Conservation (phyloP, 2,329 filamentous ascomycete species). For the Talaromyces sp. region DNA sequence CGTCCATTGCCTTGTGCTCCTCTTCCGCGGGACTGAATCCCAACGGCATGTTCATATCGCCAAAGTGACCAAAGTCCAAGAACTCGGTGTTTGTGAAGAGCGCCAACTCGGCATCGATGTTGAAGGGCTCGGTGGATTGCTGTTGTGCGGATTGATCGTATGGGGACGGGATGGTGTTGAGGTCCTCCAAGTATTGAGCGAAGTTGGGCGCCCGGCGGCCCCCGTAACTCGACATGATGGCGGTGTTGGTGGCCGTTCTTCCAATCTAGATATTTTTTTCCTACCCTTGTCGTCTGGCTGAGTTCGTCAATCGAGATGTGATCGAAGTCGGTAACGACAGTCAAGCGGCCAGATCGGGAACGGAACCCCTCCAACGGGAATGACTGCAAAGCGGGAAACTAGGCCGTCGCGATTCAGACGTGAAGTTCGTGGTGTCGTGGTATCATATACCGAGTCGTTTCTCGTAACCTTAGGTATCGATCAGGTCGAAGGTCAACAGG, state of each 20-base stretch:
- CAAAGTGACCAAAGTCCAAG: slow-evolving; percentile 67
- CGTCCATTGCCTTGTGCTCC: slow-evolving; percentile 24
- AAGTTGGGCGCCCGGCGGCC: slow-evolving; percentile 81
- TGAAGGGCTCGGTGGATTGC: slow-evolving; percentile 59
- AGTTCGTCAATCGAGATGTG: neutral
- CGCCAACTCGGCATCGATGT: slow-evolving; percentile 69
- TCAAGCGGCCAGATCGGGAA: neutral
- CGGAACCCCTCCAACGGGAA: slow-evolving; percentile 7
- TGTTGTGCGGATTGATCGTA: slow-evolving; percentile 60
- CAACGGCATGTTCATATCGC: slow-evolving; percentile 34
- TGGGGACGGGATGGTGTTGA: slow-evolving; percentile 69
- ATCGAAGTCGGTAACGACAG: neutral
- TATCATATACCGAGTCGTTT: neutral
- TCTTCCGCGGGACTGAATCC: slow-evolving; percentile 32
- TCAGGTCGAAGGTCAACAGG: neutral
- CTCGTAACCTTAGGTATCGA: neutral
- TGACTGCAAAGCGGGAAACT: slow-evolving; percentile 1
- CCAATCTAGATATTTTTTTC: neutral
- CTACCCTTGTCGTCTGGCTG: neutral
- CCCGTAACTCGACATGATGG: slow-evolving; percentile 68
- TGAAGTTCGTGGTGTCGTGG: neutral
- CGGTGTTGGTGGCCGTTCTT: neutral
- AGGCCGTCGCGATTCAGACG: neutral
- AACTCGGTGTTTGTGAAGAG: slow-evolving; percentile 82
- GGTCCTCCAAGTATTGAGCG: slow-evolving; percentile 81